Base-by-base conservation (phyloP, 2,329 filamentous ascomycete genomes). In the Scleromitrula shiraiana region DNA sequence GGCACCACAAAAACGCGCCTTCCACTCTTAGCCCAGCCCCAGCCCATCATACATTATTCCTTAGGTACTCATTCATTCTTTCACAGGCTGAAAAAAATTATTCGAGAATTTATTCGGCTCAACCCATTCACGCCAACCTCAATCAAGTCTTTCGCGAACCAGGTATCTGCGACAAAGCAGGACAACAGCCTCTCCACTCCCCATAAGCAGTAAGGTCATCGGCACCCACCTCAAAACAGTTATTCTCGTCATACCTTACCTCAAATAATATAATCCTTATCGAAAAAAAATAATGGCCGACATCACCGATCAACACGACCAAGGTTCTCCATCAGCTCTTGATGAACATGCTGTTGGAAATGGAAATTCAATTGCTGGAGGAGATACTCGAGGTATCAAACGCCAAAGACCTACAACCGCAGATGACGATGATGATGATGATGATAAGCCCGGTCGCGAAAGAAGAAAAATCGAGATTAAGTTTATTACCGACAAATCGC, bases 401-500 rank as follows among this genome's bases (percentile, higher is more conserved):
- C 89, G 91, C 62, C 80, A 78, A 68, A 88, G 93, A 65, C 82
- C 86, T 55, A 83, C 85, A 60, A 78, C 82, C 45, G 82, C 83
- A 63, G 91, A 97, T 67, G 93, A 97, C 66, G 93, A 97, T 59
- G 91, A 97, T 57, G 93, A 97, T 57, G 90, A 97, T 61, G 90
- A 95, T 61, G 91, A 96, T 70, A 97, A 97, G 81, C 88, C 88
- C 55, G 89, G 89, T 65, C 90, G 93, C 70, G 93, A 97, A 79
- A 85, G 93, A 67, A 83, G 93, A 73, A 98, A 98, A 85, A 98
- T 98, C 64, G 93, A 98, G 72, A 98, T 98, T 75, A 98, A 98
- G 79, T 98, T 98, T 74, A 98, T 98, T 70, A 91, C 90, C 71
- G 93, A 98, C 73, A 98, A 98, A 77, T 97, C 91, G 73, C 89